Conservation (phyloP, 768 basidiomycete genomes). For the Lactarius trivialis region DNA sequence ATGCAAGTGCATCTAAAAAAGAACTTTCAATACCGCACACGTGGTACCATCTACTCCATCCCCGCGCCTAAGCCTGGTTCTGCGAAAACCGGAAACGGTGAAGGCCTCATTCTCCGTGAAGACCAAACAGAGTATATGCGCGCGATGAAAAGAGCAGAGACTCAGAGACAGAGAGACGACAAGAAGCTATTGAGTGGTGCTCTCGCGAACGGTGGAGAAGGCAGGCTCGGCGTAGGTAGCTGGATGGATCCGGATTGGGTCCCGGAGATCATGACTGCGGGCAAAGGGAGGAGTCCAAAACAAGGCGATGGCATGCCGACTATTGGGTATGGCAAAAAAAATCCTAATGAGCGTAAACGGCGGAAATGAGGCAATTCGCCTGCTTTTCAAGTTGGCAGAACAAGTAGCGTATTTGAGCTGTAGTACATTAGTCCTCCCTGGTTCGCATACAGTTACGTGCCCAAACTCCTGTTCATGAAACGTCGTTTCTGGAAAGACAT, state of each 20-base stretch:
- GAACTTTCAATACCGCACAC: conserved; percentile 90
- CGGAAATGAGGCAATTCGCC: conserved; percentile 35
- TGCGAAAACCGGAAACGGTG: conserved; percentile 75
- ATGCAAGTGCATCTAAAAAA: conserved; percentile 90
- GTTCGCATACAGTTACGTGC: conserved; percentile 38
- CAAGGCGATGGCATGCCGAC: conserved; percentile 64
- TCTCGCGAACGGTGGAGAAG: conserved; percentile 41
- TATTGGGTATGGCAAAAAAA: conserved; percentile 82
- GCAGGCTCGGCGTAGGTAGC: conserved; percentile 52
- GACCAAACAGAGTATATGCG: conserved; percentile 86
- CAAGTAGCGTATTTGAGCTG: conserved; percentile 22
- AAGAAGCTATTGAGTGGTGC: conserved; percentile 60
- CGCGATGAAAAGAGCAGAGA: conserved; percentile 72
- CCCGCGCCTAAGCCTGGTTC: conserved; percentile 85
- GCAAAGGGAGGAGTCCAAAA: conserved; percentile 58
- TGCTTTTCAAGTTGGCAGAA: background rate
- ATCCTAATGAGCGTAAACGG: conserved; percentile 77
- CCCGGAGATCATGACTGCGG: conserved; percentile 70
- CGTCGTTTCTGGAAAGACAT: conserved; percentile 98
- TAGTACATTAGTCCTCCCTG: conserved; percentile 21
- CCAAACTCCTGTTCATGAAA: conserved; percentile 89
- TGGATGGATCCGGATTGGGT: conserved; percentile 98
- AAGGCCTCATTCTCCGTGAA: conserved; percentile 84
- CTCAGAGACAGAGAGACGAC: conserved; percentile 72
- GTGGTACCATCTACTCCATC: conserved; percentile 90